Conservation (phyloP, 1,284 basidiomycete genomes). For the Cutaneotrichosporon spelunceum region DNA sequence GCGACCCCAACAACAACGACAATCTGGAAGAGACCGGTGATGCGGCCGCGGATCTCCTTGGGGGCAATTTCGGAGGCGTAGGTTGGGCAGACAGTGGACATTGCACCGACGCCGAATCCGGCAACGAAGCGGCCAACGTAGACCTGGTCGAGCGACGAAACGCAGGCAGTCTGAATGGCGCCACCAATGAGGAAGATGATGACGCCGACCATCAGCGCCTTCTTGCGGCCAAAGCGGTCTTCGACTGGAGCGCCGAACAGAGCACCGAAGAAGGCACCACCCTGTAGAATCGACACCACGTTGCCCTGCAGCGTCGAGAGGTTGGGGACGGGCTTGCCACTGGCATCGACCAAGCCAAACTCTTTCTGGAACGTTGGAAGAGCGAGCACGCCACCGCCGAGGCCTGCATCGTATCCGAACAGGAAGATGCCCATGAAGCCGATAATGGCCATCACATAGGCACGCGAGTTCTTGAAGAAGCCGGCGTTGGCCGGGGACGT, state of each 20-base stretch:
- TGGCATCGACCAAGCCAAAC: slow-evolving; percentile 56
- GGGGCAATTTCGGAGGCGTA: slow-evolving; percentile 76
- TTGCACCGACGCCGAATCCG: slow-evolving; percentile 62
- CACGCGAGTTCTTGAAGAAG: slow-evolving; percentile 11
- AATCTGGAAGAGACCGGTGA: slow-evolving; percentile 73
- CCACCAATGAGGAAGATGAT: slow-evolving; percentile 66
- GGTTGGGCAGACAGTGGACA: slow-evolving; percentile 62
- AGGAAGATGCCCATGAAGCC: slow-evolving; percentile 74
- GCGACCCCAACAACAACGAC: slow-evolving; percentile 59
- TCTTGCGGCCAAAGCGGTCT: slow-evolving; percentile 53
- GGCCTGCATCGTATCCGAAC: slow-evolving; percentile 56
- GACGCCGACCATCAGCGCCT: slow-evolving; percentile 60
- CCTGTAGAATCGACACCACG: slow-evolving; percentile 72
- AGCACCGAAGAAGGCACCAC: slow-evolving; percentile 66
- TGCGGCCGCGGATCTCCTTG: slow-evolving; percentile 64
- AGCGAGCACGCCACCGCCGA: slow-evolving; percentile 46
- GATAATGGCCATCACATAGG: slow-evolving; percentile 61
- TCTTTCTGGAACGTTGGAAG: slow-evolving; percentile 61
- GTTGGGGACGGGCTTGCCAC: slow-evolving; percentile 49
- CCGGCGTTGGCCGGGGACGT: slow-evolving; percentile 1
- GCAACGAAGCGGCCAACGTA: slow-evolving; percentile 63
- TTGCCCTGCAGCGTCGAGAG: slow-evolving; percentile 49
- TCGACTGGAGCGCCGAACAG: slow-evolving; percentile 57
- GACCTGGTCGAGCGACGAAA: slow-evolving; percentile 20
- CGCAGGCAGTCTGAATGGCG: slow-evolving; percentile 54